Percentiles rank a stretch among this genome's conserved stretches.
Evolutionary conservation across 768 basidiomycete genomes (phyloP).

Genomic region (Arthromyces matolae): DNA sequence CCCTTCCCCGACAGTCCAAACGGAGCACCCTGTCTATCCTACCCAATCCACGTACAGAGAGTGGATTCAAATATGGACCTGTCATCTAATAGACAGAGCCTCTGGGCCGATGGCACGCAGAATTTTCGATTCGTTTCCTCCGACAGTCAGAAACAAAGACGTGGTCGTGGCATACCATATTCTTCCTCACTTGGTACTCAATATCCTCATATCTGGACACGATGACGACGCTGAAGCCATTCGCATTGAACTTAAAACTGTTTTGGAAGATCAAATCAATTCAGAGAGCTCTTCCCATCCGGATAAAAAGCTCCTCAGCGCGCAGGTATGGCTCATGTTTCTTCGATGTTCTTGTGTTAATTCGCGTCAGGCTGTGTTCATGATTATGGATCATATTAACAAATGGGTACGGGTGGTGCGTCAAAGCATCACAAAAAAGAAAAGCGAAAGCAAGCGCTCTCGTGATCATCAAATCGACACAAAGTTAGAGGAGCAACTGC

Average conservation of each 20-base stretch:
- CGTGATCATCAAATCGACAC: constrained; percentile 33
- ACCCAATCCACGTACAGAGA: constrained; percentile 81
- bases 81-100: constrained; percentile 68
- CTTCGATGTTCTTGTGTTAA: background rate
- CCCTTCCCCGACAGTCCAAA: constrained; percentile 34
- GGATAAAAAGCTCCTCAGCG: constrained; percentile 86
- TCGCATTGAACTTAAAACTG: constrained; percentile 69
- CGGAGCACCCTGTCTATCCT: constrained; percentile 76
- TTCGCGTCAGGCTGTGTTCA: constrained; percentile 76
- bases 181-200: constrained; percentile 87
- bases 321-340: constrained; percentile 63
- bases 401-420: constrained; percentile 80
- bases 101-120: constrained; percentile 52
- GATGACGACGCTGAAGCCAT: constrained; percentile 62
- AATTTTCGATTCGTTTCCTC: constrained; percentile 78
- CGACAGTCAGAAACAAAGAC: constrained; percentile 81
- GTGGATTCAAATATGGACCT: constrained; percentile 92
- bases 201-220: constrained; percentile 74
- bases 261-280: constrained; percentile 85
- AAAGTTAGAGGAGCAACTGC: constrained; percentile 56
- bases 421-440: constrained; percentile 53
- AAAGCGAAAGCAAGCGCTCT: constrained; percentile 47
- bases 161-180: constrained; percentile 91
- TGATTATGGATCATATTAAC: constrained; percentile 91
- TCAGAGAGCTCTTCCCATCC: constrained; percentile 49